Conservation (phyloP, 1,284 basidiomycete genomes). For the Marasmius fiardii region DNA sequence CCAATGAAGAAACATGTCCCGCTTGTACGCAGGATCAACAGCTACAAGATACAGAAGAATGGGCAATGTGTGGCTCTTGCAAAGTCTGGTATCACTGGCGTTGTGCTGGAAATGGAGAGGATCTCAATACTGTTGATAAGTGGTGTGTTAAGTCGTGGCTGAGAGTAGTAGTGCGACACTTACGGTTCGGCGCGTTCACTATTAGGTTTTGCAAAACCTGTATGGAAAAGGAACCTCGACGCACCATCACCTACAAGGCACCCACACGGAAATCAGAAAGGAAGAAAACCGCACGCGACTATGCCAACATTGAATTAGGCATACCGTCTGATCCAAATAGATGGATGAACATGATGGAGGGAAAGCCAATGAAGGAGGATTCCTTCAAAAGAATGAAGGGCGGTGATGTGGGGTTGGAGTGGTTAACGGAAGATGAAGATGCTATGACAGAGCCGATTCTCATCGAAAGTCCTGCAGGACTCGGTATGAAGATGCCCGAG, state of each 20-base stretch:
- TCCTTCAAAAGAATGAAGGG: conserved; percentile 68
- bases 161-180: background rate
- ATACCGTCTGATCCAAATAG: conserved; percentile 61
- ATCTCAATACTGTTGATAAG: conserved; percentile 53
- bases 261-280: conserved; percentile 77
- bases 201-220: conserved; percentile 74
- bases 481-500: conserved; percentile 85
- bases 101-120: conserved; percentile 65
- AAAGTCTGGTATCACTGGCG: conserved; percentile 82
- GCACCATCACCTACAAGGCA: conserved; percentile 66
- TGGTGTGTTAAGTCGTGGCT: conserved; percentile 30
- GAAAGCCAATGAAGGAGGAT: conserved; percentile 56
- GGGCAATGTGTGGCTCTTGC: conserved; percentile 76
- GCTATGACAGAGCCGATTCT: conserved; percentile 78
- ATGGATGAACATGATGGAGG: conserved; percentile 66
- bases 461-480: conserved; percentile 69
- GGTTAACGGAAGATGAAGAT: conserved; percentile 65
- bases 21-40: conserved; percentile 32
- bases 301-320: conserved; percentile 67
- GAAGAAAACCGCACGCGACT: conserved; percentile 69
- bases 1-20: conserved; percentile 39
- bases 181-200: background rate
- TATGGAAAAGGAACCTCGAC: conserved; percentile 51
- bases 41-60: conserved; percentile 54
- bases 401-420: conserved; percentile 60